Base-by-base conservation (phyloP, 352 stramenopile species). In the Pythium phragmiticola region DNA sequence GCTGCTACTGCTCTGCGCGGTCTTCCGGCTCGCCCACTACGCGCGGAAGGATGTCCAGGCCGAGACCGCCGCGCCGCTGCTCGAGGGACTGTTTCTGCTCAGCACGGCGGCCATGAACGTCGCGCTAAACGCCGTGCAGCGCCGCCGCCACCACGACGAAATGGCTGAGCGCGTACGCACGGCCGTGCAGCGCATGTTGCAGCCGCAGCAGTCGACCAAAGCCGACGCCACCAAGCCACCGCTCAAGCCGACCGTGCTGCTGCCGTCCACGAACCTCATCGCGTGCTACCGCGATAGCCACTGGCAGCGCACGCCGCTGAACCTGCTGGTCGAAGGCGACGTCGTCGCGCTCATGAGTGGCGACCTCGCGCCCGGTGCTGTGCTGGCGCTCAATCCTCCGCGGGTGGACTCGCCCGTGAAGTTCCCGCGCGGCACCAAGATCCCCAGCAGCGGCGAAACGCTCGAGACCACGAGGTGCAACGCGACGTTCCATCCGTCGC, bases 221-320 rank as follows among this genome's bases (percentile, higher is more conserved):
- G 11, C 59, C 65, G 45, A 21, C 48, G 50, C n/a, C 16, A 54
- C 26, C 3, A 49, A 16, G 4, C n/a, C 63, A 12, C 28, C 50
- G 0, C 28, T 61, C 14, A 77, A 77, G 53, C 66, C 77, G 1
- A 76, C 74, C n/a, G 76, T 89, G 23, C 63, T 95, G 46, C 69
- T 90, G 57, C 87, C 87, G 14, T 95, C 87, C 5, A 89, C 82
- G 13, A 90, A 83, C 49, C 87, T 90, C 59, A 76, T 90, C 17
- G 81, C 84, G 16, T 93, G 84, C 68, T 95, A 92, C 47, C 72
- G 87, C 28, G 84, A 95, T 66, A 79, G 52, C 50, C 77, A 90
- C 55, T 95, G 87, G 87, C 82, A 92, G 57, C 82, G 84, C 17
- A 51, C 93, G 51, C 83, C 87, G 3, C 93, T 90, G 82, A 95